phyloP scores from a whole-genome alignment of 225 moss, liverwort and hornwort species.

The Physcomitrellopsis africana region DNA sequence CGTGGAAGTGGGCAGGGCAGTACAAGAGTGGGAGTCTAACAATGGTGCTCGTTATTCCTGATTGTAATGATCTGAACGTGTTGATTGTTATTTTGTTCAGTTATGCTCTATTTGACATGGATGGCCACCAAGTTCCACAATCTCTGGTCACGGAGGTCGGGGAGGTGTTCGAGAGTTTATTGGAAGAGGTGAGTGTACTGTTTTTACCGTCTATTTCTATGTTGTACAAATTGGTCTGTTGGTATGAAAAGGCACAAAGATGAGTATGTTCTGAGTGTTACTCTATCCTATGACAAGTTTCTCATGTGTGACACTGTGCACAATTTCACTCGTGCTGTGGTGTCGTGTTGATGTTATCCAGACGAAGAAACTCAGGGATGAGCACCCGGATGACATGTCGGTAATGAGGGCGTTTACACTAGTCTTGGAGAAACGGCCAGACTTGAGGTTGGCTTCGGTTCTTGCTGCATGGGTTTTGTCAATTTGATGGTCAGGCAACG shows the following conservation, averaged over 20 bases:
- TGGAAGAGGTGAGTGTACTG: slow-evolving; percentile 74
- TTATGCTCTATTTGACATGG: slow-evolving; percentile 98
- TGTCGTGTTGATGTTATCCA: slow-evolving; percentile 39
- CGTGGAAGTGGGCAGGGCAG: not conserved
- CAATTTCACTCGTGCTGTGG: slow-evolving; percentile 2
- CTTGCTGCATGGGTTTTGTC: slow-evolving; percentile 3
- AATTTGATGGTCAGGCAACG: not conserved
- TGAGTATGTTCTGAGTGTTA: not conserved
- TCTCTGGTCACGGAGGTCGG: slow-evolving; percentile 89
- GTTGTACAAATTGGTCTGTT: not conserved
- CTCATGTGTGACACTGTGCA: no score
- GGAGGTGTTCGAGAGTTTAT: slow-evolving; percentile 79
- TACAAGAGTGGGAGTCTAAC: not conserved
- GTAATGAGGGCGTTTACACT: slow-evolving; percentile 70
- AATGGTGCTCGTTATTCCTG: not conserved
- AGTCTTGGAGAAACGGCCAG: slow-evolving; percentile 90
- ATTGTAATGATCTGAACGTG: slow-evolving; percentile 21
- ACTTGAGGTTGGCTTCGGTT: slow-evolving; percentile 69
- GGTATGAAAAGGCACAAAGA: not conserved
- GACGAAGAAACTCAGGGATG: slow-evolving; percentile 96
- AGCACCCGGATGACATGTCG: slow-evolving; percentile 81
- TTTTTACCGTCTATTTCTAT: not conserved
- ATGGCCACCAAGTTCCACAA: slow-evolving; percentile 92
- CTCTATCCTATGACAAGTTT: not conserved
- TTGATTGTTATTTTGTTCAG: slow-evolving; percentile 46